phyloP scores from a whole-genome alignment of 164 flowering plant genomes.

The Magnolia kwangsiensis region DNA sequence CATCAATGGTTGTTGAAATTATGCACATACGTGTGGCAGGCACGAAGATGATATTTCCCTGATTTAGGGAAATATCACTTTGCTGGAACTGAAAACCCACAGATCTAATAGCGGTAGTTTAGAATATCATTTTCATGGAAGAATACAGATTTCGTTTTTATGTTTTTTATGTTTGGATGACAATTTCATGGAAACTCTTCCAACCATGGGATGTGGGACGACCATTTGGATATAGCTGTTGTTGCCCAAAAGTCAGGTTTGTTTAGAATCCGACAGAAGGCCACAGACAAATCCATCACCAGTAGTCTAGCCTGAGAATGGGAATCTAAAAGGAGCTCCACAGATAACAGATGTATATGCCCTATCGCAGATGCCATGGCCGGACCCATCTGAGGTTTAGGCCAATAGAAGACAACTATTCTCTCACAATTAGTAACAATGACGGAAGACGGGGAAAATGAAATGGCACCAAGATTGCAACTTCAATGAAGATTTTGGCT shows the following conservation, averaged over 20 bases:
- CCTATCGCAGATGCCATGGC: slow-evolving; percentile 70
- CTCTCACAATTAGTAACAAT: slow-evolving; percentile 81
- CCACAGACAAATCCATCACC: slow-evolving; percentile 98
- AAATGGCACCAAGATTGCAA: slow-evolving; percentile 30
- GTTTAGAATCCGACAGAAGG: slow-evolving; percentile 49
- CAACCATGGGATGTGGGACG: slow-evolving; percentile 66
- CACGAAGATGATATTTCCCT: no score
- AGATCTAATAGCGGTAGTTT: no score
- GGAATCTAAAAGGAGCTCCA: slow-evolving; percentile 60
- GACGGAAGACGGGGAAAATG: slow-evolving; percentile 73
- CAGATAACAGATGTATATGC: slow-evolving; percentile 70
- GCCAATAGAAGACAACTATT: slow-evolving; percentile 90
- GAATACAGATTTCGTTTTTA: no score
- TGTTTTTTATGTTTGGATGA: no score
- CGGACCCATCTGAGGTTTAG: slow-evolving; percentile 76
- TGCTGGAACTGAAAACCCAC: no score
- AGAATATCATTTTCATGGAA: no score
- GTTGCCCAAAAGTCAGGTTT: slow-evolving; percentile 96
- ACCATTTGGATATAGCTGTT: slow-evolving; percentile 72
- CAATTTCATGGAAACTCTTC: slow-evolving; percentile 28
- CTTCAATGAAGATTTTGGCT: slow-evolving; percentile 25
- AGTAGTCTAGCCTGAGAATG: slow-evolving; percentile 65
- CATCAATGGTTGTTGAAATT: no score
- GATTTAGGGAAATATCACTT: no score
- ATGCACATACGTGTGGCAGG: no score